These are phyloP conservation scores for Spiraea crenata DNA, from an alignment of 331 rosid species.

Conservation along the genomic window DNA sequence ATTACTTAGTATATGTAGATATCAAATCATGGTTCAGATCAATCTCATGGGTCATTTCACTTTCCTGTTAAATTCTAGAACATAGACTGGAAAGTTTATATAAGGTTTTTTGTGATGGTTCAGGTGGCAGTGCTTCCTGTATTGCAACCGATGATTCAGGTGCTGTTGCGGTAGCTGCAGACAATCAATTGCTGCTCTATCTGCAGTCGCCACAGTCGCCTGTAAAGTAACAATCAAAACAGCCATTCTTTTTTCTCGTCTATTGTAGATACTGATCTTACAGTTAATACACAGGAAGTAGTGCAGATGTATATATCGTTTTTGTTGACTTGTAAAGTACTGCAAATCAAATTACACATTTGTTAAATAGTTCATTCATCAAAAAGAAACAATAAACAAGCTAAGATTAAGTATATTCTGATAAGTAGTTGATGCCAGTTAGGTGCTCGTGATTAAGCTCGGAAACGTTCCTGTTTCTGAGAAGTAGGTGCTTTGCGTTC, in stretches of 20 bases:
- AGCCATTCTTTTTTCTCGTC: background rate
- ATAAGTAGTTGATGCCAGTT: too few relatives aligned
- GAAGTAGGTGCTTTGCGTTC: too few relatives aligned
- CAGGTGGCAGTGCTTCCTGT: slow-evolving; percentile 58
- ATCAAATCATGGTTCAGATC: background rate
- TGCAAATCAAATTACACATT: too few relatives aligned
- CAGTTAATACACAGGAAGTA: background rate
- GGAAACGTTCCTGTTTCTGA: too few relatives aligned
- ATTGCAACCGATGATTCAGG: slow-evolving; percentile 68
- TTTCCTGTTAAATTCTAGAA: background rate
- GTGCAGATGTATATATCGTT: background rate
- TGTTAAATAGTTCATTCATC: too few relatives aligned
- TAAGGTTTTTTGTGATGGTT: background rate
- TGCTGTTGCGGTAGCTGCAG: slow-evolving; percentile 60
- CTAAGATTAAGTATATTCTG: too few relatives aligned
- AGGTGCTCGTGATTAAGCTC: too few relatives aligned
- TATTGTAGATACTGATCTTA: background rate
- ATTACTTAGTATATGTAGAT: background rate
- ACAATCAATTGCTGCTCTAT: slow-evolving; percentile 52
- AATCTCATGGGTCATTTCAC: background rate
- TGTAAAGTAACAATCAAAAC: slow-evolving; percentile 20
- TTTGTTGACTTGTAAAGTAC: background rate
- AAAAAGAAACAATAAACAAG: too few relatives aligned
- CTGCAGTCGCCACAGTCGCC: slow-evolving; percentile 26
- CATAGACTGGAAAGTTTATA: background rate